Percentiles rank a stretch among this genome's conserved stretches.
These are phyloP conservation scores for Ensete ventricosum DNA, from an alignment of 176 grass and related monocot species.

Conservation along the genomic window DNA sequence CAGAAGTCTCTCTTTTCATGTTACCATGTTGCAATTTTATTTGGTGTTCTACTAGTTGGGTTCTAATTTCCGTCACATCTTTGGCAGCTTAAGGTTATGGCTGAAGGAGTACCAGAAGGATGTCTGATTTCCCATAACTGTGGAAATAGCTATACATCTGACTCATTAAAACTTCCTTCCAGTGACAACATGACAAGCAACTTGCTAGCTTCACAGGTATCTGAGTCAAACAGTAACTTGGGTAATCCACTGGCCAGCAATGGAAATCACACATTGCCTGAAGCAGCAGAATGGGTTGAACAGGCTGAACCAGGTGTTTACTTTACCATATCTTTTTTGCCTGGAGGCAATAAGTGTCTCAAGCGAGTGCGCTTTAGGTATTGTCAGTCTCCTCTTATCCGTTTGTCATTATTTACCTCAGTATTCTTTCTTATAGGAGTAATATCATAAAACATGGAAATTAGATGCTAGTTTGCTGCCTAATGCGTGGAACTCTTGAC, in stretches of 20 bases:
- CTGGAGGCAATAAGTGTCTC: constrained; percentile 40
- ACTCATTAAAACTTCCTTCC: constrained; percentile 25
- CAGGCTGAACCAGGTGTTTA: constrained; percentile 60
- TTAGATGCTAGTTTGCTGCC: not conserved
- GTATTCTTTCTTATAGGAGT: no score
- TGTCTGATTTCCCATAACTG: not conserved
- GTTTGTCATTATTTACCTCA: not conserved
- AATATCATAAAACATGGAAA: not conserved
- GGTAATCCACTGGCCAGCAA: constrained; percentile 16
- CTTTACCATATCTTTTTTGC: constrained; percentile 43
- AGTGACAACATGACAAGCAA: constrained; percentile 18
- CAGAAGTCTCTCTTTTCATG: no score
- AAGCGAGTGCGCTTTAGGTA: constrained; percentile 60
- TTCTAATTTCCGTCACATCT: not conserved
- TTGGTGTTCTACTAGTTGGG: not conserved
- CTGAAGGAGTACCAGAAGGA: constrained; percentile 31
- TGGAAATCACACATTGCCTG: constrained; percentile 21
- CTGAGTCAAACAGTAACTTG: constrained; percentile 23
- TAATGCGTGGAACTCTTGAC: not conserved
- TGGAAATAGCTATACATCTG: constrained; percentile 14
- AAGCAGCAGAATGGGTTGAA: constrained; percentile 46
- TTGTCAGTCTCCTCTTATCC: not conserved
- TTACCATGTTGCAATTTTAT: not conserved
- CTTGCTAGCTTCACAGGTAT: constrained; percentile 8
- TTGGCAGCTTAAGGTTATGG: constrained; percentile 47